These are phyloP conservation scores for Saturnispora halmiae DNA, from an alignment of 805 yeast genomes.

Conservation along the genomic window DNA sequence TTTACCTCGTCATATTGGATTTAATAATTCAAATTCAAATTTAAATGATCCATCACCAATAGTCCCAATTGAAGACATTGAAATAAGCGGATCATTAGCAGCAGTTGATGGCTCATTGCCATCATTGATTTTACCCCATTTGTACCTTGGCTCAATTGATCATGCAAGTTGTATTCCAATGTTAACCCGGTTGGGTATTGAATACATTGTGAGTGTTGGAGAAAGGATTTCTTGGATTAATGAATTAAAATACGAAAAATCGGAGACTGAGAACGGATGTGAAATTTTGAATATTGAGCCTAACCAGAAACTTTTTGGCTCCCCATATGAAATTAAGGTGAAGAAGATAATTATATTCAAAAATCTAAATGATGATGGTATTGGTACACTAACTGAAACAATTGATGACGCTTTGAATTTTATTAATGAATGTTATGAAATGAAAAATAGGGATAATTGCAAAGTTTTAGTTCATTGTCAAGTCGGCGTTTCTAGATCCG, in stretches of 20 bases:
- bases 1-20: not conserved
- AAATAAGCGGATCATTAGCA: constrained; percentile 26
- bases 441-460: constrained; percentile 34
- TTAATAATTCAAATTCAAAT: constrained; percentile 6
- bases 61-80: not conserved
- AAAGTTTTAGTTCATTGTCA: constrained; percentile 81
- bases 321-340: constrained; percentile 26
- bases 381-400: constrained; percentile 59
- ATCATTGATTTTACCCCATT: constrained; percentile 70
- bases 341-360: constrained; percentile 51
- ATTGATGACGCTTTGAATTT: constrained; percentile 57
- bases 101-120: constrained; percentile 60
- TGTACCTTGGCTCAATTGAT: constrained; percentile 73
- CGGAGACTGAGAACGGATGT: constrained; percentile 21
- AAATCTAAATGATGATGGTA: constrained; percentile 85
- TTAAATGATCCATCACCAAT: not conserved
- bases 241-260: constrained; percentile 14
- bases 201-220: constrained; percentile 77
- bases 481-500: constrained; percentile 92
- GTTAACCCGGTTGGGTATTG: constrained; percentile 56
- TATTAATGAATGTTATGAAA: constrained; percentile 44
- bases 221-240: constrained; percentile 62
- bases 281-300: constrained; percentile 21
- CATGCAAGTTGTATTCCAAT: constrained; percentile 72
- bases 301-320: constrained; percentile 13